Conservation (phyloP, 768 basidiomycete species). For the Porpolomopsis calyptriformis region DNA sequence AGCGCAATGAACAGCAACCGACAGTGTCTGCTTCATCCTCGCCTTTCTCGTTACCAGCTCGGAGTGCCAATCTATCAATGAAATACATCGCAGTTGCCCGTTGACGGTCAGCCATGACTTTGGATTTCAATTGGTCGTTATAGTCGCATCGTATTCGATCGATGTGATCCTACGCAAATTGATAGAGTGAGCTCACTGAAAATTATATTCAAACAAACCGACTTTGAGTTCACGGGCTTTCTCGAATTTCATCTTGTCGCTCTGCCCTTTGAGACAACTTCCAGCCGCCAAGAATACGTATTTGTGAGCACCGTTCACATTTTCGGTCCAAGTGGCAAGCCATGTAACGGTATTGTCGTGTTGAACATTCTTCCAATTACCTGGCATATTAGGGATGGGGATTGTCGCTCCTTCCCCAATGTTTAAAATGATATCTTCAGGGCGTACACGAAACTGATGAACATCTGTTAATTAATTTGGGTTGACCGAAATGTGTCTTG, state of each 20-base stretch:
- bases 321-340: conserved; percentile 99
- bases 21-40: conserved; percentile 99
- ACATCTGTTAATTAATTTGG: neutral
- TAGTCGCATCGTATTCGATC: conserved; percentile 89
- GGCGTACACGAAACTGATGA: conserved; percentile 68
- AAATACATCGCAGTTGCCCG: conserved; percentile 99
- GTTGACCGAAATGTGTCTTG: neutral
- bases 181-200: conserved; percentile 3
- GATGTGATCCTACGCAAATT: conserved; percentile 60
- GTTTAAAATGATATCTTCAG: conserved; percentile 94
- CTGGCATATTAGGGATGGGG: conserved; percentile 85
- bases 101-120: conserved; percentile 91
- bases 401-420: conserved; percentile 67
- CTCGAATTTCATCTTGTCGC: conserved; percentile 96
- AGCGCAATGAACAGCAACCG: conserved; percentile 95
- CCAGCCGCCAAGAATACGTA: conserved; percentile 98
- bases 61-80: conserved; percentile 92
- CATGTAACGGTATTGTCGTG: conserved; percentile 98
- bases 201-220: conserved; percentile 10
- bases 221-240: conserved; percentile 96
- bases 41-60: conserved; percentile 99
- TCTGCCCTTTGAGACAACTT: conserved; percentile 95
- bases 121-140: conserved; percentile 69
- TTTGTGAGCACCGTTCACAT: conserved; percentile 90
- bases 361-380: conserved; percentile 78